Evolutionary conservation across 495 filamentous ascomycete species (phyloP).

Genomic region (Oleoguttula mirabilis): DNA sequence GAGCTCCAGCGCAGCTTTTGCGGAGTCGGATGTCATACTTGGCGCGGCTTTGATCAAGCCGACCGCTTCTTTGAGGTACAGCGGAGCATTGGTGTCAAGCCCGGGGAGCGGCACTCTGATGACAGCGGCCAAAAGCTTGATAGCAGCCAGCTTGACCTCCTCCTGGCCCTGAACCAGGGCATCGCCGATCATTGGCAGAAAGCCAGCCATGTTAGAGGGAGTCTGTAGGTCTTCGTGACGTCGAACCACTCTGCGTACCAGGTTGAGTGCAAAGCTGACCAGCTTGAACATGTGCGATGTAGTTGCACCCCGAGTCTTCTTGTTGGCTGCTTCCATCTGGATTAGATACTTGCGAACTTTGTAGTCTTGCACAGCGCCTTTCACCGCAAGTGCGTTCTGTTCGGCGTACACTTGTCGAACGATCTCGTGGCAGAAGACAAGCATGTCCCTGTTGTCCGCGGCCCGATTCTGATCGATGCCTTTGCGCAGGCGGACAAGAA

Average conservation of each 20-base stretch:
- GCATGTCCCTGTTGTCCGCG: constrained; percentile 59
- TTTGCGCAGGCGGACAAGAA: constrained; percentile 68
- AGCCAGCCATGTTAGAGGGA: constrained; percentile 63
- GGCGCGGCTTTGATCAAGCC: constrained; percentile 65
- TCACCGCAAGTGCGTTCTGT: constrained; percentile 29
- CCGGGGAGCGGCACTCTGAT: constrained; percentile 68
- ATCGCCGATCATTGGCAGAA: constrained; percentile 80
- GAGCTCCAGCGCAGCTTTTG: constrained; percentile 78
- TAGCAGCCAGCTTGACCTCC: constrained; percentile 74
- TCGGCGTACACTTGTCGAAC: constrained; percentile 69
- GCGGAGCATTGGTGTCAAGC: constrained; percentile 52
- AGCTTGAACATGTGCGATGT: constrained; percentile 74
- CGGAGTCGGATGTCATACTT: constrained; percentile 64
- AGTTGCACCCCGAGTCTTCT: constrained; percentile 51
- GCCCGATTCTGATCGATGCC: constrained; percentile 71
- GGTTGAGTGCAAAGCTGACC: constrained; percentile 71
- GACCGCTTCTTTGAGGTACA: constrained; percentile 74
- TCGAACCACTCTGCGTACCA: constrained; percentile 65
- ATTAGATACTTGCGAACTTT: constrained; percentile 62
- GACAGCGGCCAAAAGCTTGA: constrained; percentile 71
- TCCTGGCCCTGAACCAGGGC: constrained; percentile 70
- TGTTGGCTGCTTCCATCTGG: constrained; percentile 57
- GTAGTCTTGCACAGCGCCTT: constrained; percentile 36
- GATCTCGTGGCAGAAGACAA: constrained; percentile 89
- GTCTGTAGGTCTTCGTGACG: constrained; percentile 73